Base-by-base conservation (phyloP, 2,329 filamentous ascomycete genomes). In the Botrytis galanthina region DNA sequence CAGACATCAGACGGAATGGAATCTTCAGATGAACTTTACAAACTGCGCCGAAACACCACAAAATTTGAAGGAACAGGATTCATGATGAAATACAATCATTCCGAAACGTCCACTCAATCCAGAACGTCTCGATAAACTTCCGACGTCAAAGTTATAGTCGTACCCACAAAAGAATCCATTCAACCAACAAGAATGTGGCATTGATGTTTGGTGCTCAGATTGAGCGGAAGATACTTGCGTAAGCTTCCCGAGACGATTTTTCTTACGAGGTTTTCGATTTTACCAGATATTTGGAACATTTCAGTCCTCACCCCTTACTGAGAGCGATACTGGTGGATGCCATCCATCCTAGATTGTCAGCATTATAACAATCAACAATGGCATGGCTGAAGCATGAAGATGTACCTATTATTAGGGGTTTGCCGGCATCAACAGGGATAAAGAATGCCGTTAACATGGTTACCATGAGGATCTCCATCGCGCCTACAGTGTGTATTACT, bases 401-500 rank as follows among this genome's bases (percentile, higher is more conserved):
- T 54, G 63, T 51, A 70, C 22, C 48, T 57, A 64, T 71, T 71
- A 48, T 66, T 71, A 54, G 70, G 70, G 35, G 26, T 22, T 67
- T 67, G n/a, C 54, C 60, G 68, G 48, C 60, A 72, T 57, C 18
- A 59, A 57, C 70, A 72, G 70, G 70, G 70, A 35, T 72, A 18
- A 42, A 54, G 60, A 72, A 64, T 67, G 60, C 46, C 46, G 70
- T 72, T 72, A 39, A 71, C 70, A 66, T 72, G 70, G 70, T 64
- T 72, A 67, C 70, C 61, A 42, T 66, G 46, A 72, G 35, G 70
- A 68, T 68, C 66, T 68, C 48, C 66, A 68, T 68, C 35, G 48
- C 35, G 66, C 66, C 66, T 68, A 68, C 64, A 54, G 64, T 35
- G 26, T 54, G 32, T 61, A 70, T 61, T 29, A 46, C 18, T n/a